phyloP scores from a whole-genome alignment of 352 stramenopile species.

The Phytophthora megakarya region DNA sequence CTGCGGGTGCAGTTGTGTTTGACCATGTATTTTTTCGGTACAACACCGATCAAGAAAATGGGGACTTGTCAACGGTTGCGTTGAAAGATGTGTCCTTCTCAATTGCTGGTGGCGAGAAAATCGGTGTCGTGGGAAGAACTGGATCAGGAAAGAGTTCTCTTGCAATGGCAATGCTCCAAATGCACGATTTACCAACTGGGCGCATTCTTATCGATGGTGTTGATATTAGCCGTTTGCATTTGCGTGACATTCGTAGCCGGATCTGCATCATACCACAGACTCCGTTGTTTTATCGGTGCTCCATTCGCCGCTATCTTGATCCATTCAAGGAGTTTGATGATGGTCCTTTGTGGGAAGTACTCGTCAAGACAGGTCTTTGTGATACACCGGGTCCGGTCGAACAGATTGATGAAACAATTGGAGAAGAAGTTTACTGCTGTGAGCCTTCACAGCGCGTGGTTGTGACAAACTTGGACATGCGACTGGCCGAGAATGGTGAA shows the following conservation, averaged over 20 bases:
- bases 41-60: slow-evolving; percentile 38
- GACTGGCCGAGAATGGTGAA: slow-evolving; percentile 84
- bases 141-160: slow-evolving; percentile 64
- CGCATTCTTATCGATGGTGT: slow-evolving; percentile 91
- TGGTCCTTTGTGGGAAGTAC: slow-evolving; percentile 50
- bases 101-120: slow-evolving; percentile 51
- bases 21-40: slow-evolving; percentile 87
- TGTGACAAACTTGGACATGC: slow-evolving; percentile 33
- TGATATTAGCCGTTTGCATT: slow-evolving; percentile 60
- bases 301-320: slow-evolving; percentile 92
- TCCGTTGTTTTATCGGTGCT: slow-evolving; percentile 92
- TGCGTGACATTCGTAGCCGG: slow-evolving; percentile 50
- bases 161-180: slow-evolving; percentile 60
- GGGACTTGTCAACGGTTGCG: slow-evolving; percentile 40
- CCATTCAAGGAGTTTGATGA: slow-evolving; percentile 86
- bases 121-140: slow-evolving; percentile 63
- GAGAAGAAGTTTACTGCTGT: slow-evolving; percentile 39
- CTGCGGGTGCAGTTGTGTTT: slow-evolving; percentile 73
- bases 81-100: slow-evolving; percentile 58
- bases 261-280: slow-evolving; percentile 86
- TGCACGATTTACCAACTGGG: slow-evolving; percentile 48
- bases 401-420: slow-evolving; percentile 49
- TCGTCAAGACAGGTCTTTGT: slow-evolving; percentile 48
- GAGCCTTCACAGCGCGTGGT: slow-evolving; percentile 10
- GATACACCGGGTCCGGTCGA: slow-evolving; percentile 73